Base-by-base conservation (phyloP, 352 stramenopile genomes). In the Aphanomyces cochlioides region DNA sequence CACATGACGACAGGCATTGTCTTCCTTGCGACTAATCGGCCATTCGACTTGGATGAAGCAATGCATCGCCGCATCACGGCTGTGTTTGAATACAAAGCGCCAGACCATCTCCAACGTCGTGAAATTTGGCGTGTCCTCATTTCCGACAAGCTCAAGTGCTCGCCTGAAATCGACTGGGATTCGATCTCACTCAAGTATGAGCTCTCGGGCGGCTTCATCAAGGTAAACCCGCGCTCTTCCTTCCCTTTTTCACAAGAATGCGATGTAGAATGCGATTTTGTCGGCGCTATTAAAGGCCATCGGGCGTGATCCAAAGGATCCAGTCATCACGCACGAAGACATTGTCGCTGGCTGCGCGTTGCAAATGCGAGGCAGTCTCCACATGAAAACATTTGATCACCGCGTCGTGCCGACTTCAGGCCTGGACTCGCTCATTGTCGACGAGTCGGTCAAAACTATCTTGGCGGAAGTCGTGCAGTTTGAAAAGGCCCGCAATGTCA, bases 41-140 rank as follows among this genome's bases (percentile, higher is more conserved):
- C 87, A 67, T 93, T 92, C 43, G 89, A 96, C 54, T 61, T 96
- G 64, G 89, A 96, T 68, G 89, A 95, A 72, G 87, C 89, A 54
- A 95, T 96, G 89, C 89, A 96, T 67, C 89, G 89, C 34, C 87
- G 89, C 60, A 96, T 96, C 76, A 94, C 86, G 7, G 84, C 85
- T 5, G 87, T 95, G 38, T 92, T 96, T 19, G 87, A 96, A 71
- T 96, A 93, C 75, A 90, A 90, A 72, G 81, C 83, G 40, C 89
- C 89, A 0, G 86, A 93, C 56, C 84, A 93, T 67, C 86, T 91
- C 56, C 85, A 95, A 73, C 78, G 89, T 10, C 81, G 79, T 45
- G 82, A 88, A 69, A 96, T 96, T 72, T 96, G 89, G 89, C 77
- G 91, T 21, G 85, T 93, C 60, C 73, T 93, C 43, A 48, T 90